Evolutionary conservation across 306 rosid genomes (phyloP).

Genomic region (Corylus heterophylla): DNA sequence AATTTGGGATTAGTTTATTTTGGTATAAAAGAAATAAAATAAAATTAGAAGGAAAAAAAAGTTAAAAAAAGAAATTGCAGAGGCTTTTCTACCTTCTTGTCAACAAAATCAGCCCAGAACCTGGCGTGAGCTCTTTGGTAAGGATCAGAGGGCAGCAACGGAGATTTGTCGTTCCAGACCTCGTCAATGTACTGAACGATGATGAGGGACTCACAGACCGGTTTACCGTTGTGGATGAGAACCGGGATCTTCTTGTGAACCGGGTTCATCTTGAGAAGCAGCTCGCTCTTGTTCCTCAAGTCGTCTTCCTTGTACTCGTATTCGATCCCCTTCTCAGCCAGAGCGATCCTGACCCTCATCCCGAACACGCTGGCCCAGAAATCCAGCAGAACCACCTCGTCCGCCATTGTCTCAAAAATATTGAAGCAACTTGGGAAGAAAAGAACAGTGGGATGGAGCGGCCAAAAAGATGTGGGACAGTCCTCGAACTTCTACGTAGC

Average conservation of each 20-base stretch:
- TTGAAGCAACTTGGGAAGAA: background rate
- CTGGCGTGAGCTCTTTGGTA: constrained; percentile 32
- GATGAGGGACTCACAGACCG: constrained; percentile 25
- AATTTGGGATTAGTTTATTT: too few relatives aligned
- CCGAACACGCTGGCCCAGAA: constrained; percentile 15
- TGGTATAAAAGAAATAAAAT: background rate
- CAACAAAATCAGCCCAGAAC: constrained; percentile 51
- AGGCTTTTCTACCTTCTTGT: constrained; percentile 26
- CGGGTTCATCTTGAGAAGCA: constrained; percentile 36
- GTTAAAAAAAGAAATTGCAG: background rate
- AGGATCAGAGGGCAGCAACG: constrained; percentile 38
- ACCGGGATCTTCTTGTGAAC: constrained; percentile 41
- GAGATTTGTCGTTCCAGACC: constrained; percentile 32
- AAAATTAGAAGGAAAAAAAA: background rate
- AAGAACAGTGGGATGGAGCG: too few relatives aligned
- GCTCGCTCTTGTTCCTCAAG: constrained; percentile 23
- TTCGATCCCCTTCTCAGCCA: constrained; percentile 30
- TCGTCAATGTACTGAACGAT: constrained; percentile 42
- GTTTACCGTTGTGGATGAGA: constrained; percentile 38
- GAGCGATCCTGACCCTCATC: constrained; percentile 28
- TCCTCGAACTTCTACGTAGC: too few relatives aligned
- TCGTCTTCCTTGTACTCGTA: constrained; percentile 30
- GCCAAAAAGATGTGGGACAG: too few relatives aligned
- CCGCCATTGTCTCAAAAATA: constrained; percentile 19
- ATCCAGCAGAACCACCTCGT: constrained; percentile 29